These are phyloP conservation scores for Lantana camara DNA, from an alignment of 257 asterid genomes.

Conservation along the genomic window DNA sequence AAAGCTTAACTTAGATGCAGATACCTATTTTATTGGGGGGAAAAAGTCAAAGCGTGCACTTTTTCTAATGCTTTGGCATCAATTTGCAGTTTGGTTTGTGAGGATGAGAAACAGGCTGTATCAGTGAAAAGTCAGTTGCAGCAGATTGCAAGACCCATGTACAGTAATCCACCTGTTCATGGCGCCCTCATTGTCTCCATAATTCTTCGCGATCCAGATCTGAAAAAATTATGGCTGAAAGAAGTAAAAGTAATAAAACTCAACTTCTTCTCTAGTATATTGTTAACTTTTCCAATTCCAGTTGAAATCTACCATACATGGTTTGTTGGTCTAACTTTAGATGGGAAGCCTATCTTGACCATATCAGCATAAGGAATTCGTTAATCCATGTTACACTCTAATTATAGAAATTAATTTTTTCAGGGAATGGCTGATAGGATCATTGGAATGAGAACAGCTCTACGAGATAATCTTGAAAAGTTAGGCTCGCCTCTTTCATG, in stretches of 20 bases:
- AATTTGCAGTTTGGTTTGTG: conserved; percentile 76
- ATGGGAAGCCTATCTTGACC: not conserved
- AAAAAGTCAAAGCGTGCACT: not conserved
- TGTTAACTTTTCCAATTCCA: not conserved
- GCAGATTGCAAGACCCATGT: conserved; percentile 98
- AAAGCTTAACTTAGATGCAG: not conserved
- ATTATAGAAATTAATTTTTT: not conserved
- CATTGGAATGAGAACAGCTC: conserved; percentile 86
- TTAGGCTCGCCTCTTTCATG: conserved; percentile 88
- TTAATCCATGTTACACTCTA: not conserved
- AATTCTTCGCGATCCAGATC: conserved; percentile 79
- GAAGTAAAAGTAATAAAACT: conserved; percentile 81
- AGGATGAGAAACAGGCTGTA: conserved; percentile 91
- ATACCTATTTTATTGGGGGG: not conserved
- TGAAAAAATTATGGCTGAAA: conserved; percentile 84
- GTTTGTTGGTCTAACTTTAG: not conserved
- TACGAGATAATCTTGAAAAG: conserved; percentile 78
- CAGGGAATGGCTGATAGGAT: conserved; percentile 99
- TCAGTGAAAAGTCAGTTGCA: conserved; percentile 97
- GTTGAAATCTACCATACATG: not conserved
- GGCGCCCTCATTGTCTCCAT: conserved; percentile 85
- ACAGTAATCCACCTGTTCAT: conserved; percentile 96
- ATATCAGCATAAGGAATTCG: not conserved
- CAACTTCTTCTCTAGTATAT: conserved; percentile 18
- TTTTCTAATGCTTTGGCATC: conserved; percentile 17